Percentiles rank a stretch among this genome's conserved stretches.
phyloP scores from a whole-genome alignment of 176 grass and related monocot species.

The Cymbopogon citratus region DNA sequence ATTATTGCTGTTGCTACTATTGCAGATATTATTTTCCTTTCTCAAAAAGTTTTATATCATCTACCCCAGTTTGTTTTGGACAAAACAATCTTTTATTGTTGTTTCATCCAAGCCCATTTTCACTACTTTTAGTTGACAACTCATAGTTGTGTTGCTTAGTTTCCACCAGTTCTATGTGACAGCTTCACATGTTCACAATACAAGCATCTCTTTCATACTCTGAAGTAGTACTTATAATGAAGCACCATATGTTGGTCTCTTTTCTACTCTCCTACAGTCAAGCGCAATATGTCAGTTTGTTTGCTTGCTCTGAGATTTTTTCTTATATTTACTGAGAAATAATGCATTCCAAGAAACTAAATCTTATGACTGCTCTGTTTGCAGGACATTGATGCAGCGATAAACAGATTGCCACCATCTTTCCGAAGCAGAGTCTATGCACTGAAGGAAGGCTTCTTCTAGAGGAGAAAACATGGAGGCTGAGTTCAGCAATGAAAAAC shows the following conservation, averaged over 20 bases:
- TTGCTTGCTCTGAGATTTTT: neutral
- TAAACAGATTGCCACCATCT: constrained; percentile 46
- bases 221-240: neutral
- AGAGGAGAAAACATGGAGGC: neutral
- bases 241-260: neutral
- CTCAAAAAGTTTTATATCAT: neutral
- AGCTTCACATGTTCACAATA: neutral
- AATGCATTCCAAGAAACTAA: neutral
- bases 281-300: neutral
- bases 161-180: neutral
- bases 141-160: neutral
- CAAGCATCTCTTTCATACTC: neutral
- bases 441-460: constrained; percentile 65
- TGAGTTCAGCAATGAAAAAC: neutral
- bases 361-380: constrained; percentile 7
- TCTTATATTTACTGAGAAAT: too few species aligned
- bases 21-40: neutral
- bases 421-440: constrained; percentile 58
- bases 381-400: constrained; percentile 72
- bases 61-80: neutral
- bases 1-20: neutral
- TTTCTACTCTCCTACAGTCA: neutral
- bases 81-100: neutral
- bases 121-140: neutral
- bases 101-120: neutral